Evolutionary conservation across 2,329 filamentous ascomycete species (phyloP).

Genomic region (Trichophyton verrucosum): DNA sequence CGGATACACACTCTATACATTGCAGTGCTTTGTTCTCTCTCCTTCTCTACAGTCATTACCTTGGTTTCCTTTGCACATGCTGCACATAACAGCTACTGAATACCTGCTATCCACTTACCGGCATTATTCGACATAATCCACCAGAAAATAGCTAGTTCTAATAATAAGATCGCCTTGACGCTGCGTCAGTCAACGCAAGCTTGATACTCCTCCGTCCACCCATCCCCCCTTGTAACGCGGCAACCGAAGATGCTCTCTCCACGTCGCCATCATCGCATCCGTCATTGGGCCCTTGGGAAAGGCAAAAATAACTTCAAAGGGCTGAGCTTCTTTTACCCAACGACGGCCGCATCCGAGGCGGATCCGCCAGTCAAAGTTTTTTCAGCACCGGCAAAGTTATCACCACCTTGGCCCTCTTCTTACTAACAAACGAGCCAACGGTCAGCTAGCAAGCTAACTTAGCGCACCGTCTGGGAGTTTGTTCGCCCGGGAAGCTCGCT

Average conservation of each 20-base stretch:
- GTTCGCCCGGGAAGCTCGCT: no score
- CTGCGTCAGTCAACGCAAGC: background rate
- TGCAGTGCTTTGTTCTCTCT: background rate
- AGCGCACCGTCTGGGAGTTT: no score
- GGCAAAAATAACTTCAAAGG: background rate
- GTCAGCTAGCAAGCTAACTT: no score
- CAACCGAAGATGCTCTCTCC: background rate
- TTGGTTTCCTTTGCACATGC: background rate
- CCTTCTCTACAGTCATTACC: background rate
- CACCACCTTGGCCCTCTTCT: background rate
- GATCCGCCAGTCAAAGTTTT: background rate
- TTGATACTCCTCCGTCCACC: background rate
- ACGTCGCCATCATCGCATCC: background rate
- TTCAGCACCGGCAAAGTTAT: background rate
- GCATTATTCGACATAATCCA: no score
- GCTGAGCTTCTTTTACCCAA: no score
- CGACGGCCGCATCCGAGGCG: background rate
- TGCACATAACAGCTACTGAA: background rate
- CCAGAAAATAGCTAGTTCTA: background rate
- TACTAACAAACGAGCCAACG: no score
- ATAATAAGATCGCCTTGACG: background rate
- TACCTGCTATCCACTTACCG: background rate
- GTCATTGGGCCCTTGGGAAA: background rate
- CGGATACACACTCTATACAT: background rate
- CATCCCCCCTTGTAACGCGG: background rate